Conservation (phyloP, 441 rosid species). For the Gossypium gossypioides region DNA sequence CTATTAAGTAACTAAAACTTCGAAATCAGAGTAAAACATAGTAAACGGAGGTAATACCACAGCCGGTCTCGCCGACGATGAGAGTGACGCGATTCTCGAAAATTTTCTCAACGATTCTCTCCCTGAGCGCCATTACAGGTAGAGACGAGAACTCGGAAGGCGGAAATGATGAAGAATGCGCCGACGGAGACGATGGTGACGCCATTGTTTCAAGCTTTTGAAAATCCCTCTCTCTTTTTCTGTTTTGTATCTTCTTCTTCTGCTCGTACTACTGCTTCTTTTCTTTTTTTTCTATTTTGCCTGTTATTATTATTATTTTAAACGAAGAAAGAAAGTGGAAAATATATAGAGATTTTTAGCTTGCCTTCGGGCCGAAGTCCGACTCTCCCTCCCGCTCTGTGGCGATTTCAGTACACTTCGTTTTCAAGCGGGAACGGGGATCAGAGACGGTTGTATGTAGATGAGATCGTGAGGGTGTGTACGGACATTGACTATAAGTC, state of each 20-base stretch:
- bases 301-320: background rate
- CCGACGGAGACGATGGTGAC: constrained; percentile 36
- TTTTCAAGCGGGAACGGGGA: background rate
- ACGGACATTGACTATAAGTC: background rate
- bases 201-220: constrained; percentile 27
- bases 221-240: background rate
- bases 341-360: background rate
- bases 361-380: constrained; percentile 3
- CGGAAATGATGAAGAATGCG: constrained; percentile 31
- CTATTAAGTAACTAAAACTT: background rate
- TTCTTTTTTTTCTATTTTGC: background rate
- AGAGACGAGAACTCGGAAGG: constrained; percentile 52
- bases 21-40: background rate
- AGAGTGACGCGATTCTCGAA: constrained; percentile 88
- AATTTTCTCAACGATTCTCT: constrained; percentile 69
- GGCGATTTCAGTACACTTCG: background rate
- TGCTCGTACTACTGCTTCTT: background rate
- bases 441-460: background rate
- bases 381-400: constrained; percentile 8
- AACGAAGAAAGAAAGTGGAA: background rate
- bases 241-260: background rate
- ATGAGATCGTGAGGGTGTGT: background rate
- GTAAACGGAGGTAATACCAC: constrained; percentile 47
- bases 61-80: constrained; percentile 87
- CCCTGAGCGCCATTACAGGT: constrained; percentile 56